Base-by-base conservation (phyloP, 768 basidiomycete species). In the Lactarius akahatsu region DNA sequence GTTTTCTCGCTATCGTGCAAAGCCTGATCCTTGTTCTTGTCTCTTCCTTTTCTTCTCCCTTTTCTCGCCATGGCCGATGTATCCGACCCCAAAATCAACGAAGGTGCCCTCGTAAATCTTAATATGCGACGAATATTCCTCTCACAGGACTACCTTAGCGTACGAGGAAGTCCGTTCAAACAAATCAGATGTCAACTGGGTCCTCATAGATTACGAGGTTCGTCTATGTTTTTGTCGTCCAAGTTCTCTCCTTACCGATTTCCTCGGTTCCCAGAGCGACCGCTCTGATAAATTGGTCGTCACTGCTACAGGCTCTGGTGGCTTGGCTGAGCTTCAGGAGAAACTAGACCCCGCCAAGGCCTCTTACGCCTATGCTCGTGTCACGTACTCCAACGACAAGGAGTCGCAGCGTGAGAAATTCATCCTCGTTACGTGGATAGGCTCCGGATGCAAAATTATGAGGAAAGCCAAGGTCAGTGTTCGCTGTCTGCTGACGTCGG, bases 401-500 rank as follows among this genome's bases (percentile, higher is more conserved):
- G 90, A 94, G 78, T 89, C 88, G 52, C 84, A 79, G 75, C 85
- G 95, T 65, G 91, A 96, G 82, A 97, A 96, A 82, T 92, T 93
- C 79, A 85, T 91, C 71, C 83, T 93, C 73, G 82, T 93, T 81
- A 82, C 86, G 55, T 93, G 91, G 91, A 94, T 93, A 77, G 92
- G 92, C 54, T 79, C 84, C 23, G 77, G 79, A 50, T 91, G 92
- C 78, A 94, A 93, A 79, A 83, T 95, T 69, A 94, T 96, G 94
- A 84, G 95, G 68, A 90, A 88, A 79, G 95, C 89, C 52, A 96
- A 94, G 87, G 91, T 92, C 64, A 70, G 83, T 40, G 34, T 50
- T 71, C 59, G 38, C 57, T 34, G 34, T 34, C 47, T 59, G 38
- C 38, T 13, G 38, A 15, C 5, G 15, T 13, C 4, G 38, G 38